Conservation (phyloP, 441 rosid species). For the Erysimum cheiri region DNA sequence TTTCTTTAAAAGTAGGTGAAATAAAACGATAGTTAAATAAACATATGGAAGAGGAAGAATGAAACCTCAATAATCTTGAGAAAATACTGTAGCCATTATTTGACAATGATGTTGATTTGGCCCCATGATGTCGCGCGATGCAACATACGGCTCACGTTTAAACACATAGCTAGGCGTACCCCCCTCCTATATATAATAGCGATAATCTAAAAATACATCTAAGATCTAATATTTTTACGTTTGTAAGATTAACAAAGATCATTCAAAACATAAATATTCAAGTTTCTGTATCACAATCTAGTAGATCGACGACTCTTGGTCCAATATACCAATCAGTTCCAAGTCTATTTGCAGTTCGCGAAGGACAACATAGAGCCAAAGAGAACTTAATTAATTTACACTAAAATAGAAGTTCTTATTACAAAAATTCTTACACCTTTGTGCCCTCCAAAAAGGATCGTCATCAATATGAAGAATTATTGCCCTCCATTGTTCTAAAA, state of each 20-base stretch:
- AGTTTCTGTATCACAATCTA: neutral
- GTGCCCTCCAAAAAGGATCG: neutral
- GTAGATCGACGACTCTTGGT: neutral
- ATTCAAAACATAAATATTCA: neutral
- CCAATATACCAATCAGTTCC: neutral
- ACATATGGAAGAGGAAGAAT: neutral
- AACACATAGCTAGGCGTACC: constrained; percentile 30
- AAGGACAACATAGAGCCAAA: neutral
- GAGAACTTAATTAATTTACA: neutral
- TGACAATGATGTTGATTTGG: constrained; percentile 35
- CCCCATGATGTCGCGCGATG: constrained; percentile 34
- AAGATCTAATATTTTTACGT: neutral
- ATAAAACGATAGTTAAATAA: neutral
- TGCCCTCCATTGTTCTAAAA: neutral
- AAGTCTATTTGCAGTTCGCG: neutral
- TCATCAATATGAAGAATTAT: neutral
- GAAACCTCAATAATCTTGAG: neutral
- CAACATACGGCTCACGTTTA: constrained; percentile 32
- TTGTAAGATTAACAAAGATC: neutral
- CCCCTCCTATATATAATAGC: neutral
- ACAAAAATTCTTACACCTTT: neutral
- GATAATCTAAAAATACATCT: neutral
- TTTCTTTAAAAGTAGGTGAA: neutral
- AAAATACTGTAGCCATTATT: constrained; percentile 11
- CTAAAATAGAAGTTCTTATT: neutral